Evolutionary conservation across 768 basidiomycete species (phyloP), one percentile per base, ranked within the genome.

Genomic region (Macrolepiota dolichaula): DNA sequence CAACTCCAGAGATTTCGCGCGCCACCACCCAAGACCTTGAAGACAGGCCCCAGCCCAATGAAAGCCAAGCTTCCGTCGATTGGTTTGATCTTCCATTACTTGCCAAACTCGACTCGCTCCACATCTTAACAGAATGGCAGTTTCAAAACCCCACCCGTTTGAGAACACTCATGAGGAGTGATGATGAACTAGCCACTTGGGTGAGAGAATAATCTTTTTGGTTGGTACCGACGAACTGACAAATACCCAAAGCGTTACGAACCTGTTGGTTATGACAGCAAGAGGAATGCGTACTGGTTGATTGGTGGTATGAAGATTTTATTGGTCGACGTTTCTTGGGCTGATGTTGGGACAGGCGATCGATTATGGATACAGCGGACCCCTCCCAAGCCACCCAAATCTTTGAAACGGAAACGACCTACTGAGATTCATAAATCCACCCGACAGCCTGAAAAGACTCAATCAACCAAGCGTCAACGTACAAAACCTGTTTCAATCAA

Each of bases 351-450:
- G 15, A 59, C 59, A 92, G 91, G 84, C 57, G 88, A 93, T 68
- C 87, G 93, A 24, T 78, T 95, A 24, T 95, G 93, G 93, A 84
- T 93, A 47, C 92, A 94, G 69, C 88, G 90, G n/a, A 75, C 78
- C 32, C 81, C 77, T 11, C 87, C 84, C 1, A 84, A 79, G 67
- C 76, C 77, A 38, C 73, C 75, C 47, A 69, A 65, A 57, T 64
- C 73, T 37, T 76, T 72, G 56, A 81, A 79, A 63, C 77, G 78
- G 62, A 81, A 79, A 65, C 71, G 74, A n/a, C 62, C 64, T 1
- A 40, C 66, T 2, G 46, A 55, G 17, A 50, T 11, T 25, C 60
- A 64, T 24, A 70, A 67, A 35, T 44, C 51, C 4, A 42, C 46
- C 25, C 61, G 58, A 7, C 12, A 44, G 32, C 64, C 22, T 19